Evolutionary conservation across 2,329 filamentous ascomycete species (phyloP), one percentile per base, ranked within the genome.

Genomic region (Ophiocordyceps sinensis): DNA sequence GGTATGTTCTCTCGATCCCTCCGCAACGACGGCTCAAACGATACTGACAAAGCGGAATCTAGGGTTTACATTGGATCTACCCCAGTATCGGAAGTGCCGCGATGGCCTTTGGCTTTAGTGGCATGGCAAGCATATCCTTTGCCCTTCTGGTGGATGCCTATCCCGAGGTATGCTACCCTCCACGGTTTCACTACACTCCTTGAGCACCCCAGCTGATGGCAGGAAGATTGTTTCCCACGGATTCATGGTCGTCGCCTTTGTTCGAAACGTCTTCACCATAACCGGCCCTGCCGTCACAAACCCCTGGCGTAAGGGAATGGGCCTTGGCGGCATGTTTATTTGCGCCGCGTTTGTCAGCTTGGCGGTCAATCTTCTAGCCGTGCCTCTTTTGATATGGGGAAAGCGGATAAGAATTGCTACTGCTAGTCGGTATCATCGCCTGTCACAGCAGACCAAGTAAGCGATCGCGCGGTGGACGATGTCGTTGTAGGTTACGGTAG

Each of bases 1-100:
- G 15, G 62, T 63, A 48, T 47, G 58, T 14, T 26, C 23, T 9
- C 23, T 26, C 23, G 3, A 19, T 26, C 23, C 9, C 23, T 26
- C 23, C 5, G 23, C 9, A 26, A 26, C 5, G 9, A 26, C 6
- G 9, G 23, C 23, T 26, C 9, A 9, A 26, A 26, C 19, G 9
- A 26, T 26, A 9, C 23, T 26, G 9, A 26, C 9, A 9, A 2
- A 7, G 23, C 6, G 23, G 23, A 26, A 26, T 26, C 23, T 26
- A 66, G 62, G 62, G 62, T 2, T 59, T 64, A 60, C 62, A 64
- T 31, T 66, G 62, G 61, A 61, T 66, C 6, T 59, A 53, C 28
- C 61, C 63, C 0, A 60, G 53, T 1, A 45, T 65, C 0, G 62
- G 55, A 0, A 59, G 61, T 2, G 58, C 37, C 37, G 3, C 31